Evolutionary conservation across 108 stramenopile genomes (phyloP), one percentile per base, ranked within the genome.

Genomic region (Aurantiochytrium sp.): DNA sequence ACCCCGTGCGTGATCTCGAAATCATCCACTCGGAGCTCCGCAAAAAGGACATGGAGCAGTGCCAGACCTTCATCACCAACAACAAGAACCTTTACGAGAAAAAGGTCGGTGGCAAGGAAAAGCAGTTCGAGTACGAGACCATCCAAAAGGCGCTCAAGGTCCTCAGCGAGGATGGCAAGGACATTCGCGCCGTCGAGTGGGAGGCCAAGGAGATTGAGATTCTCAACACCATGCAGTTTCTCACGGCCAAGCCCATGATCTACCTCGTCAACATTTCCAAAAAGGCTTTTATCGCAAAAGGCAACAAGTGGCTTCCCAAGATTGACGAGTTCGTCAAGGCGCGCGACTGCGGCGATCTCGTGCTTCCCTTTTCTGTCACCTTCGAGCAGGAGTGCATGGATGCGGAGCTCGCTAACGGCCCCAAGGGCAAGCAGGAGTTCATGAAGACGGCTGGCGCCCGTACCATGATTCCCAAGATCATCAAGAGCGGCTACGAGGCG

Each of bases 1-100:
- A 99, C 95, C 98, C 99, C 43, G 96, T 99, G 89, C 96, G 99
- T 58, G 99, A 99, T 92, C 93, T 99, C 88, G 97, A 97, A 89
- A 99, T 97, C 58, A 99, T 99, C 91, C 96, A 97, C 88, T 92
- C 95, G 45, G 99, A 99, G 93, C 94, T 99, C 14, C 96, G 97
- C 91, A 88, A 95, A 45, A 99, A 99, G 93, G 98, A 99, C 89
- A 89, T 95, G 69, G 94, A 95, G 55, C 91, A 93, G 21, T 90
- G 98, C 90, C 71, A 64, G 44, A 93, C 90, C 58, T 95, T 95
- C 8, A 53, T 95, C 28, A 95, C 96, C 76, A 42, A 42, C 51
- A 90, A 90, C 44, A 89, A 45, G 60, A 90, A 90, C 83, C 14
- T 91, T 18, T 19, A 28, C 18, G 14, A 83, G 5, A 44, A 89